These are phyloP conservation scores for Trichoderma breve DNA, from an alignment of 2,329 filamentous ascomycete genomes.

Conservation along the genomic window DNA sequence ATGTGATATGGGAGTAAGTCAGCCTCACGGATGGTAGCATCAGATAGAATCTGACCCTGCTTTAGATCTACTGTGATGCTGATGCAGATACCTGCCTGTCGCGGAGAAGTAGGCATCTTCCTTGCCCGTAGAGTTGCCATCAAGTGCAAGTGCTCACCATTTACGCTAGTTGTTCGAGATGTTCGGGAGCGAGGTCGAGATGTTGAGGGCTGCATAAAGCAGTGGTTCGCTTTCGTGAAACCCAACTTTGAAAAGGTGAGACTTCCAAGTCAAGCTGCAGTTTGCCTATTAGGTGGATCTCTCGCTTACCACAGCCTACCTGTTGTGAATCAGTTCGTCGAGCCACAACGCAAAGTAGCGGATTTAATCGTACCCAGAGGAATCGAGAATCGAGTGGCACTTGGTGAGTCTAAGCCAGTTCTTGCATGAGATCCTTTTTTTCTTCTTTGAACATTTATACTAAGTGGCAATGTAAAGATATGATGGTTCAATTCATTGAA, in stretches of 20 bases:
- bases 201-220: slow-evolving; percentile 93
- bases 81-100: slow-evolving; percentile 93
- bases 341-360: slow-evolving; percentile 86
- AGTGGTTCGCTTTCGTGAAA: slow-evolving; percentile 96
- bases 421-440: background rate
- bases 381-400: slow-evolving; percentile 91
- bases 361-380: slow-evolving; percentile 95
- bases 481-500: slow-evolving; percentile 92
- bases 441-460: slow-evolving; percentile 2
- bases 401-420: slow-evolving; percentile 51
- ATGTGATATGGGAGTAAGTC: slow-evolving; percentile 78
- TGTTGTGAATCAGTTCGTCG: slow-evolving; percentile 62
- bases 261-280: background rate
- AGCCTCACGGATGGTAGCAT: background rate
- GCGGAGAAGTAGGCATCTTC: slow-evolving; percentile 64
- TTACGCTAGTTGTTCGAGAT: slow-evolving; percentile 69
- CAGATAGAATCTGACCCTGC: slow-evolving; percentile 3
- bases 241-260: slow-evolving; percentile 82
- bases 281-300: background rate
- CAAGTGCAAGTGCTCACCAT: slow-evolving; percentile 11
- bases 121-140: background rate
- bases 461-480: slow-evolving; percentile 50
- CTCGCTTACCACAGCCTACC: background rate
- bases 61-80: slow-evolving; percentile 91
- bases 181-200: slow-evolving; percentile 86